Evolutionary conservation across 306 rosid species (phyloP), one percentile per base, ranked within the genome.

Genomic region (Abrus precatorius): DNA sequence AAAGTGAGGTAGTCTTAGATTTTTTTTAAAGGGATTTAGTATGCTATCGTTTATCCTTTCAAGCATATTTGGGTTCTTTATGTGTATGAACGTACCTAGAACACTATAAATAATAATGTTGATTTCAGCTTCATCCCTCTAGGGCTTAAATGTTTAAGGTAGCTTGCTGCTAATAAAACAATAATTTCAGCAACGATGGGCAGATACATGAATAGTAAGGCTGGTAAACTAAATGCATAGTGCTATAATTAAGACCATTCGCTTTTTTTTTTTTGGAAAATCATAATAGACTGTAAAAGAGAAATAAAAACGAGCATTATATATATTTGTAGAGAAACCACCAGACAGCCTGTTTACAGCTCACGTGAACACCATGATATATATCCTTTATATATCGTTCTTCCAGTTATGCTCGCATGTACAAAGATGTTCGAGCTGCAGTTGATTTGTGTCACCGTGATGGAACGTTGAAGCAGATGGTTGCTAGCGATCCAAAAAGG

Each of bases 341-440:
- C 52, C 72, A 20, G 65, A 52, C 55, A 30, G 82, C 7, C 47
- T 6, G 69, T 76, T 72, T 53, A 70, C 83, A 45, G 61, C 49
- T 59, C 40, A 54, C 29, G 36, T 9, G 41, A 48, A 76, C 56
- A 67, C 32, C 52, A 33, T 65, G 66, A 82, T 67, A n/a, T 4
- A 36, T 77, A 65, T 69, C 49, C 62, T 20, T 40, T 47, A 48
- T 61, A 12, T 10, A 48, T 68, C 76, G 12, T 74, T 43, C 79
- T 84, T 81, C 76, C 89, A 95, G 99, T 76, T 95, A 93, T 72
- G 87, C 97, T 75, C 87, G 87, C 52, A 90, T 95, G 88, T 95
- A 93, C 85, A 95, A 87, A 90, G 99, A 95, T 91, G 97, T 95
- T 83, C 89, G 99, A 86, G 99, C 99, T 73, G 99, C 99, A 13